Evolutionary conservation across 2,329 filamentous ascomycete species (phyloP).

Genomic region (Dactylellina leptospora): DNA sequence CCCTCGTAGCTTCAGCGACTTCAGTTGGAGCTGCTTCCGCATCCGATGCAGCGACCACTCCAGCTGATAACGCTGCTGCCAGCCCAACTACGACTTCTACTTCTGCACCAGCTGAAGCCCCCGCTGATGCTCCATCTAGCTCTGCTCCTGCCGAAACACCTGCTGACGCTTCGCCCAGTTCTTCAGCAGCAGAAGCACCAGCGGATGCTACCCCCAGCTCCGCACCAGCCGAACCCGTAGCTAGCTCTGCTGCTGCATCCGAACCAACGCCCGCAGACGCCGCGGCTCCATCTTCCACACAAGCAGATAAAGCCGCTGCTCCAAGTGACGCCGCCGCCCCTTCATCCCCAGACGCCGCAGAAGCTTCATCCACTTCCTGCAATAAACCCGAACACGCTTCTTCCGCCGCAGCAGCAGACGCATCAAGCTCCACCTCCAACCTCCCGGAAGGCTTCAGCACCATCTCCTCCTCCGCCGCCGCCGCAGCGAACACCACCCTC

Average conservation of each 20-base stretch:
- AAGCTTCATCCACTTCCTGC: not conserved
- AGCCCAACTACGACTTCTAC: not conserved
- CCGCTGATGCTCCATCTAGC: not conserved
- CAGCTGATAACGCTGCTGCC: not conserved
- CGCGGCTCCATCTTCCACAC: not conserved
- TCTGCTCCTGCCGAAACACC: not conserved
- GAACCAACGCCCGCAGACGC: not conserved
- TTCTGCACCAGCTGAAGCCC: not conserved
- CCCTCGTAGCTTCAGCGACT: conserved; percentile 6
- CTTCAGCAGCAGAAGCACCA: not conserved
- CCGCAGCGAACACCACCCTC: not conserved
- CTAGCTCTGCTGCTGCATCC: not conserved
- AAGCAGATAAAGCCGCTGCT: not conserved
- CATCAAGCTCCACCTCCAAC: not conserved
- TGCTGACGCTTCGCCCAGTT: not conserved
- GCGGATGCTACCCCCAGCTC: not conserved
- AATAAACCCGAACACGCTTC: not conserved
- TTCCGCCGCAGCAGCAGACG: not conserved
- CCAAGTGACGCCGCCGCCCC: not conserved
- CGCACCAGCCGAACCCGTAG: not conserved
- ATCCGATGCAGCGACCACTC: not conserved
- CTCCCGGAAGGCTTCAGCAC: conserved; percentile 34
- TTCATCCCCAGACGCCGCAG: not conserved
- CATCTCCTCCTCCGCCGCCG: conserved; percentile 11
- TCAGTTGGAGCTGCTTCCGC: conserved; percentile 7